Percentiles rank a stretch among this genome's conserved stretches.
phyloP scores from a whole-genome alignment of 2,329 filamentous ascomycete species.

The Alternaria brassicicola region DNA sequence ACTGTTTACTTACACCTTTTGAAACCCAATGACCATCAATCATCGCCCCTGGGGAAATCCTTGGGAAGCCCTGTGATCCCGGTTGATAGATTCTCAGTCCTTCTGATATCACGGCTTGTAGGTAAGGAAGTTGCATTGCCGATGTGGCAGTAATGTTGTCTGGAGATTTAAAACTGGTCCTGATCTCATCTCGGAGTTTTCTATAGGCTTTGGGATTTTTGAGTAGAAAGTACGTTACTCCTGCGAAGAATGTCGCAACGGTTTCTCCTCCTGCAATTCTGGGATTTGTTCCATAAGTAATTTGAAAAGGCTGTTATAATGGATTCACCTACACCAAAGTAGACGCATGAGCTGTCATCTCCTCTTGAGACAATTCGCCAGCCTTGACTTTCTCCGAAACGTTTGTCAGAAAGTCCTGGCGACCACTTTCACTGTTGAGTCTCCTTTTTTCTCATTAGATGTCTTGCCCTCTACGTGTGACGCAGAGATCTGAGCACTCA shows the following conservation, averaged over 20 bases:
- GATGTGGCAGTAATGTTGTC: not conserved
- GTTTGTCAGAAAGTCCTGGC: not conserved
- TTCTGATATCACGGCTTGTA: not conserved
- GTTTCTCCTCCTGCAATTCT: not conserved
- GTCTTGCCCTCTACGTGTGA: fast-evolving
- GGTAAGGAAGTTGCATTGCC: not conserved
- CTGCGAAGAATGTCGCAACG: not conserved
- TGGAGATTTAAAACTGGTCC: not conserved
- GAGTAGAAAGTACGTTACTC: not conserved
- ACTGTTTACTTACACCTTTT: not conserved
- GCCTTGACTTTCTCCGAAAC: not conserved
- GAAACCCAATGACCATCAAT: not conserved
- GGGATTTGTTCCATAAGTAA: not conserved
- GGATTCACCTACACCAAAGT: not conserved
- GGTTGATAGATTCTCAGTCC: not conserved
- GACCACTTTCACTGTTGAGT: not conserved
- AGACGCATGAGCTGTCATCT: not conserved
- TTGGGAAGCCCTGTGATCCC: not conserved
- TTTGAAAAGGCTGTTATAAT: not conserved
- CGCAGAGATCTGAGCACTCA: not conserved
- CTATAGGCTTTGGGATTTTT: not conserved
- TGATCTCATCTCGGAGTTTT: not conserved
- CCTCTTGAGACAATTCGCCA: not conserved
- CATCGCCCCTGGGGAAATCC: not conserved
- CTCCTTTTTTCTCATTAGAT: not conserved